phyloP scores from a whole-genome alignment of 345 rosid species.

The Gossypium turneri region DNA sequence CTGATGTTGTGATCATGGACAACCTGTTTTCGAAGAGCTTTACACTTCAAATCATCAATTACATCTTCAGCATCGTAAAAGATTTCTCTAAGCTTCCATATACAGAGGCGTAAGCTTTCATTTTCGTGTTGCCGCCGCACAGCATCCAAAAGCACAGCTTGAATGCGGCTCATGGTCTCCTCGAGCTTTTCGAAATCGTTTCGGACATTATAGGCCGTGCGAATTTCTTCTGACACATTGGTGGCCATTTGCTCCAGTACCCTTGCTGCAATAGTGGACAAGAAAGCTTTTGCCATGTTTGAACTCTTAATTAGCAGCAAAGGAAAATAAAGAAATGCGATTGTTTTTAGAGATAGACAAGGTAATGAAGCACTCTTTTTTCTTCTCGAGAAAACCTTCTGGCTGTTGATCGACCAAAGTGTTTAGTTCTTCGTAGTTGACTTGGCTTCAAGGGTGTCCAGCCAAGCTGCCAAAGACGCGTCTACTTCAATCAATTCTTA shows the following conservation, averaged over 20 bases:
- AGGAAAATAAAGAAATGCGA: neutral
- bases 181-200: neutral
- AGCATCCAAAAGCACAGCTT: neutral
- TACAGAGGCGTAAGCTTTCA: neutral
- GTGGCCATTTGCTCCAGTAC: neutral
- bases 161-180: neutral
- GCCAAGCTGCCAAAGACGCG: no score
- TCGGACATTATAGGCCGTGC: neutral
- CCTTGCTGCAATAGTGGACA: neutral
- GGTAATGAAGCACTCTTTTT: neutral
- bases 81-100: neutral
- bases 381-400: neutral
- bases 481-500: no score
- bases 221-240: neutral
- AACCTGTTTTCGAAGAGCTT: neutral
- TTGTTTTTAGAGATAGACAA: neutral
- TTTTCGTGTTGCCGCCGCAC: neutral
- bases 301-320: neutral
- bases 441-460: neutral
- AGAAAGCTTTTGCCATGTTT: neutral
- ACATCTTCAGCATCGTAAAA: constrained; percentile 3
- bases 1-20: no score
- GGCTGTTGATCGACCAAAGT: no score
- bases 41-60: neutral
- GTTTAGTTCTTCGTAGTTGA: neutral